Evolutionary conservation across 108 stramenopile genomes (phyloP).

Genomic region (Seminavis robusta): DNA sequence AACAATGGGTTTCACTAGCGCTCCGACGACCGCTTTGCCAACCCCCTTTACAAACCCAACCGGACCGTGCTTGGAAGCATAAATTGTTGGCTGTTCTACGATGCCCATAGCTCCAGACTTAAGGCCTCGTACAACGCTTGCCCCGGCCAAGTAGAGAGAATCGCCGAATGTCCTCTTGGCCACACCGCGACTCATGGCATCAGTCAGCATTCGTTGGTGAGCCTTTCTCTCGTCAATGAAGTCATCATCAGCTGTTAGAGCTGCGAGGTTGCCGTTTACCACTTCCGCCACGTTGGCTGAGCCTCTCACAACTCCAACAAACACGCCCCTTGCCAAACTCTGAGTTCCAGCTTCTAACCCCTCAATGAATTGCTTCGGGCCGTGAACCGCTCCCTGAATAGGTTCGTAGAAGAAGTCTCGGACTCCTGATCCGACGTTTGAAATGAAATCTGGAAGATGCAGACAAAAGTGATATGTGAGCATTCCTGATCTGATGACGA

Average conservation of each 20-base stretch:
- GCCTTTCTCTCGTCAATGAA: constrained; percentile 75
- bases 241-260: constrained; percentile 72
- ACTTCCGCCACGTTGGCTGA: constrained; percentile 76
- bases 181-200: constrained; percentile 49
- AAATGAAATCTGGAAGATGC: constrained; percentile 76
- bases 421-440: constrained; percentile 83
- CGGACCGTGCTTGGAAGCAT: constrained; percentile 71
- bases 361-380: constrained; percentile 70
- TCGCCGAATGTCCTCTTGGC: constrained; percentile 49
- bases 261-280: constrained; percentile 67
- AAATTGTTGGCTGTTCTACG: constrained; percentile 64
- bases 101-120: constrained; percentile 69
- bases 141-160: constrained; percentile 61
- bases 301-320: constrained; percentile 72
- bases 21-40: constrained; percentile 70
- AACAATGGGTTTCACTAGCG: constrained; percentile 75
- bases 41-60: constrained; percentile 73
- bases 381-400: constrained; percentile 69
- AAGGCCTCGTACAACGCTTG: constrained; percentile 57
- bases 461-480: no score
- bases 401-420: constrained; percentile 82
- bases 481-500: no score
- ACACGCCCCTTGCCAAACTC: constrained; percentile 73
- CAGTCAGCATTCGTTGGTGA: constrained; percentile 62
- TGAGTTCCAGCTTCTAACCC: constrained; percentile 76